phyloP scores from a whole-genome alignment of 345 rosid genomes.

The Cardamine occulta region DNA sequence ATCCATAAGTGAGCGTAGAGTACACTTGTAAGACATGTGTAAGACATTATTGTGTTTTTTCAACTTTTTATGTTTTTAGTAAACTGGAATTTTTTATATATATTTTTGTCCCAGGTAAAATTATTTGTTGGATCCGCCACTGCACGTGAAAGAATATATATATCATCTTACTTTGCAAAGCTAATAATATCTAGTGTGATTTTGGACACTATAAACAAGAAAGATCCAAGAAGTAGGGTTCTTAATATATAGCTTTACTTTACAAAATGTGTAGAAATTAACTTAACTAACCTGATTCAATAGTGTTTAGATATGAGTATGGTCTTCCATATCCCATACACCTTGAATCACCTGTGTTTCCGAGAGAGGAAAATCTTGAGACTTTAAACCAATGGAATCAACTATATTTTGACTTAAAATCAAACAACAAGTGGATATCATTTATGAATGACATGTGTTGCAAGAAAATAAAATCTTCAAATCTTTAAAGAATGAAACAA shows the following conservation, averaged over 20 bases:
- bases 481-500: slow-evolving; percentile 9
- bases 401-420: slow-evolving; percentile 1
- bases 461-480: slow-evolving; percentile 36
- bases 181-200: slow-evolving; percentile 12
- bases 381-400: slow-evolving; percentile 19
- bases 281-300: slow-evolving; percentile 32
- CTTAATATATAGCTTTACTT: slow-evolving; percentile 27
- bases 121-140: too few relatives aligned
- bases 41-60: too few relatives aligned
- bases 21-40: too few relatives aligned
- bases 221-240: slow-evolving; percentile 23
- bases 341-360: slow-evolving; percentile 31
- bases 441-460: slow-evolving; percentile 8
- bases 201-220: slow-evolving; percentile 26
- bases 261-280: slow-evolving; percentile 25
- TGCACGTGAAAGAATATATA: too few relatives aligned
- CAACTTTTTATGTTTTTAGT: too few relatives aligned
- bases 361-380: slow-evolving; percentile 37
- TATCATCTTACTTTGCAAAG: slow-evolving; percentile 19
- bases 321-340: slow-evolving; percentile 42
- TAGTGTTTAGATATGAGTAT: slow-evolving; percentile 29
- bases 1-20: too few relatives aligned
- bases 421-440: slow-evolving; percentile 28
- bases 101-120: too few relatives aligned
- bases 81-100: too few relatives aligned